phyloP scores from a whole-genome alignment of 1,284 basidiomycete species.

The Malassezia pachydermatis region DNA sequence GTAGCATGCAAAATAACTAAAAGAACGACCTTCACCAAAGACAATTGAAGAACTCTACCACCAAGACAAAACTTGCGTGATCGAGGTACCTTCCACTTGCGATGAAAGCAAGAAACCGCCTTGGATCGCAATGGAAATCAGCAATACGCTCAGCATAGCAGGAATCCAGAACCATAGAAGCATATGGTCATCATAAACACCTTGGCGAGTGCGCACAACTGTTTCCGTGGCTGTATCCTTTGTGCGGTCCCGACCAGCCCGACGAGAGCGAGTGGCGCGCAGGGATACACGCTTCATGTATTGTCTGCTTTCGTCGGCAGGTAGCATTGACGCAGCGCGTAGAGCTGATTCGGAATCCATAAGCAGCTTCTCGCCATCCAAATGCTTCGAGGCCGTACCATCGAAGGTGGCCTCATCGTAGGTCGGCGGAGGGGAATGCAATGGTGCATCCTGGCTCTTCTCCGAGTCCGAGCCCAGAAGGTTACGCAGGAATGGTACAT shows the following conservation, averaged over 20 bases:
- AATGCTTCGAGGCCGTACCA: constrained; percentile 1
- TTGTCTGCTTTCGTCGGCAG: not conserved
- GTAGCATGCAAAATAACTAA: no score
- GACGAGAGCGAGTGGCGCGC: no score
- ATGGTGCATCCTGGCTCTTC: no score
- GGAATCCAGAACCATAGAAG: constrained; percentile 87
- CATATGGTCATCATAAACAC: constrained; percentile 67
- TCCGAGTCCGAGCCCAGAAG: no score
- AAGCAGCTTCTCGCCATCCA: constrained; percentile 17
- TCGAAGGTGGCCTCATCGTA: constrained; percentile 19
- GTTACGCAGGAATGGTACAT: no score
- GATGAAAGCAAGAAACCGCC: not conserved
- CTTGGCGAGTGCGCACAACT: constrained; percentile 3
- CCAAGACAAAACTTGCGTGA: not conserved
- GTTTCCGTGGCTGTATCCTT: not conserved
- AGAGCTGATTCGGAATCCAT: not conserved
- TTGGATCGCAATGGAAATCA: constrained; percentile 9
- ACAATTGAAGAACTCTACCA: not conserved
- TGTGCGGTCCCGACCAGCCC: no score
- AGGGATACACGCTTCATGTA: no score
- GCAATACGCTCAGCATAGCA: constrained; percentile 54
- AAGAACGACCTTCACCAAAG: no score
- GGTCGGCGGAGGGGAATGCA: constrained; percentile 14
- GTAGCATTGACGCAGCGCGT: not conserved
- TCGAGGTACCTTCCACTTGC: not conserved